Base-by-base conservation (phyloP, 2,329 filamentous ascomycete genomes). In the Dothistroma pini region DNA sequence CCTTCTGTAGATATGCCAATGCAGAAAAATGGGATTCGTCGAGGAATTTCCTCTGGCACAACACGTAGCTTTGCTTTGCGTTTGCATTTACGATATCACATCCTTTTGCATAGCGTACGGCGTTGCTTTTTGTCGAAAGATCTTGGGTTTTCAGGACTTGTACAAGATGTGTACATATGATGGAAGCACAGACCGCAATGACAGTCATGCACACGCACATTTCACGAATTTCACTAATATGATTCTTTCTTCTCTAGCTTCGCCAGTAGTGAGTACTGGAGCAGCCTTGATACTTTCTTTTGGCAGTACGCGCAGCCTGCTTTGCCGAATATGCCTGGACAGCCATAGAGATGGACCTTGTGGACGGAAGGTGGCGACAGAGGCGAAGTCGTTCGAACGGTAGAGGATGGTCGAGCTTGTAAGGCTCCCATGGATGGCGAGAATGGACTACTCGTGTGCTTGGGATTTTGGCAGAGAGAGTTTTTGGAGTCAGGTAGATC, bases 1-100 rank as follows among this genome's bases (percentile, higher is more conserved):
- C 67, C 61, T 63, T 60, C 38, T 61, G 55, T 68, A 88, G 85
- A 73, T 88, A 88, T 75, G 83, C 86, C 61, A 89, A 97, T 76
- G 91, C 90, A 66, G 89, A 97, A 72, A 83, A 89, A 61, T 99
- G 93, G 91, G 89, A 96, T 72, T 89, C 88, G 44, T 80, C 96
- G 73, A 81, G 89, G 75, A 97, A 88, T 68, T 86, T 97, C 71
- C 71, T 96, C 21, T 89, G 91, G 83, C 89, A 96, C 76, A 97
- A 97, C 74, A 86, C 72, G 67, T 75, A 62, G 69, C 34, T 12
- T 25, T 16, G 19, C 55, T 47, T 51, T 21, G 22, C 41, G 4
- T 29, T 60, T 49, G 21, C 19, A 44, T 41, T 19, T 57, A 22
- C 44, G 29, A 19, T 57, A 10, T 25, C 21, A 25, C 31, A 25